phyloP scores from a whole-genome alignment of 1,284 basidiomycete genomes.

The Kwoniella shivajii region DNA sequence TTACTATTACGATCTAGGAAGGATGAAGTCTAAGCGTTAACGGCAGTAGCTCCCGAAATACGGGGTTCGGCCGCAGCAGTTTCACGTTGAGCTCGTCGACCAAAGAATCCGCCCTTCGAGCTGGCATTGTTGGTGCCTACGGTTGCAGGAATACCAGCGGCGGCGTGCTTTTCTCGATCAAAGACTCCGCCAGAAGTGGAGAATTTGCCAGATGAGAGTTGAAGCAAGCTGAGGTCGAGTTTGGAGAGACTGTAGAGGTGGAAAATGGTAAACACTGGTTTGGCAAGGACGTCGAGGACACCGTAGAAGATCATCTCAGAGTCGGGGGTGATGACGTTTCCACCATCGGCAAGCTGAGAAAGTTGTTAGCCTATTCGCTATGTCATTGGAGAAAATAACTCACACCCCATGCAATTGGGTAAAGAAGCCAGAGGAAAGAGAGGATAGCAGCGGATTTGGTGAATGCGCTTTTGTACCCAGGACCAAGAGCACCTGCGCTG shows the following conservation, averaged over 20 bases:
- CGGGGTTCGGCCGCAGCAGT: conserved; percentile 20
- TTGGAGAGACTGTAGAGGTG: conserved; percentile 33
- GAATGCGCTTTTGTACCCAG: conserved; percentile 55
- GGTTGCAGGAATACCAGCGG: conserved; percentile 4
- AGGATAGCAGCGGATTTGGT: conserved; percentile 55
- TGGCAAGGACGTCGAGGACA: conserved; percentile 63
- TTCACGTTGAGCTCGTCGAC: conserved; percentile 31
- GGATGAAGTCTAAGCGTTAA: neutral
- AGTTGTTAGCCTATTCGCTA: neutral
- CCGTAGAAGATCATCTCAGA: conserved; percentile 62
- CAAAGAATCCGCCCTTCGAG: conserved; percentile 31
- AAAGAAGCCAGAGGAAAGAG: conserved; percentile 60
- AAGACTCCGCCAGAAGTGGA: conserved; percentile 19
- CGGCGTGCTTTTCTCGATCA: conserved; percentile 32
- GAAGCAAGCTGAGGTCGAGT: conserved; percentile 42
- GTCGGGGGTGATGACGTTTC: conserved; percentile 51
- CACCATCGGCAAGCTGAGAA: conserved; percentile 48
- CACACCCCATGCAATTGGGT: conserved; percentile 56
- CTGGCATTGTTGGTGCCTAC: neutral
- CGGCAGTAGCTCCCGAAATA: conserved; percentile 21
- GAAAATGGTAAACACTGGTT: conserved; percentile 56
- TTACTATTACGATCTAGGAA: neutral
- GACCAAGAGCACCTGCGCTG: conserved; percentile 31
- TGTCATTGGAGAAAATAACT: neutral
- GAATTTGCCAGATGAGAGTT: conserved; percentile 44